Evolutionary conservation across 208 protist genomes (phyloP).

Genomic region (Acanthamoeba sp.): DNA sequence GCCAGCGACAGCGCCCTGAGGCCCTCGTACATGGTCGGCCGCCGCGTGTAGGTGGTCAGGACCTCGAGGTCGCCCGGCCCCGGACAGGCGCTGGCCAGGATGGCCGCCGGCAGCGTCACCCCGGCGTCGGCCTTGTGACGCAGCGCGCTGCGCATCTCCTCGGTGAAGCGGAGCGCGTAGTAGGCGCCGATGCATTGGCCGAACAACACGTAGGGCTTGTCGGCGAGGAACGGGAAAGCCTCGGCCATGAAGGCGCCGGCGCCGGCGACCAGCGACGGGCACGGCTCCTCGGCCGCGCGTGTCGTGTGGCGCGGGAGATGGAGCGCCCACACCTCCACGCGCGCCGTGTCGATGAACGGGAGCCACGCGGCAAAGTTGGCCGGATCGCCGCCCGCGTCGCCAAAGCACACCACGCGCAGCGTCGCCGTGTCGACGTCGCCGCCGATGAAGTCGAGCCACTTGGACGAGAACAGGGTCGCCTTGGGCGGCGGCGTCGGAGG

Average conservation of each 20-base stretch:
- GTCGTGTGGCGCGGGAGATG: slow-evolving; percentile 45
- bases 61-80: slow-evolving; percentile 42
- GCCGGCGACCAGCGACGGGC: background rate
- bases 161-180: slow-evolving; percentile 48
- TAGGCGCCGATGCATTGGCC: slow-evolving; percentile 67
- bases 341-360: slow-evolving; percentile 15
- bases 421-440: slow-evolving; percentile 33
- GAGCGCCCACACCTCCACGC: slow-evolving; percentile 34
- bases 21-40: slow-evolving; percentile 56
- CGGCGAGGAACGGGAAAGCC: slow-evolving; percentile 46
- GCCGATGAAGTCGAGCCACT: slow-evolving; percentile 62
- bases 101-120: background rate
- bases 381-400: slow-evolving; percentile 56
- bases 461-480: background rate
- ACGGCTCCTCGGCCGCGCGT: slow-evolving; percentile 1
- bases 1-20: slow-evolving; percentile 47
- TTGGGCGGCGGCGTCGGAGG: too few relatives aligned
- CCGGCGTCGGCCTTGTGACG: background rate
- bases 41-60: slow-evolving; percentile 4
- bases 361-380: slow-evolving; percentile 69
- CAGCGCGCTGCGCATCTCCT: slow-evolving; percentile 5
- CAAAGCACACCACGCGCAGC: slow-evolving; percentile 46
- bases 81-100: slow-evolving; percentile 43
- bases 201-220: slow-evolving; percentile 64
- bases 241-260: slow-evolving; percentile 37